Base-by-base conservation (phyloP, 163 green algal genomes). In the Scenedesmus sp. region DNA sequence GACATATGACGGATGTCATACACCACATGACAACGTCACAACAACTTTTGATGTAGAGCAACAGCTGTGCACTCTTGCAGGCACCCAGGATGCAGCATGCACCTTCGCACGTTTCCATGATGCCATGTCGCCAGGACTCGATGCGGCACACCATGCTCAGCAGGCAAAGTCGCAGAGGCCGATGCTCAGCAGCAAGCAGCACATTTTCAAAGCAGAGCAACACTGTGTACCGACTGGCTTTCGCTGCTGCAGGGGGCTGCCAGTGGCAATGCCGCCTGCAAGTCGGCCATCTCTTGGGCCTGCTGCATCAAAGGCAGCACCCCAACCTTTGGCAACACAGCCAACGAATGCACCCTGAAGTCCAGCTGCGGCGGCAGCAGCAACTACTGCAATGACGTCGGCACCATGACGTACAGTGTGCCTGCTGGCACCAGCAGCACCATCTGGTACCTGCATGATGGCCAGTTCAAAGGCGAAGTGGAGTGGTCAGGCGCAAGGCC, bases 281-380 rank as follows among this genome's bases (percentile, higher is more conserved):
- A 84, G 76, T 60, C 76, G 3, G 26, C 76, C 12, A 84, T 84
- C 76, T 84, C 76, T 26, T 84, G 76, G 76, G 76, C 34, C 76
- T 84, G 76, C 76, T 84, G 76, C 76, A 84, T 84, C 1, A 84
- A 84, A 26, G 76, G 76, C 76, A 84, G 76, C 76, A 84, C 76
- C 9, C 4, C 34, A 23, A 84, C 76, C 3, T 84, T 26, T 26
- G 76, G 46, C 76, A 23, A 84, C 34, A 8, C 67, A 77, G 76
- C 10, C 76, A 84, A 84, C 34, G 4, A 84, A 20, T 84, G 76
- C 76, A 84, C 26, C 12, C 34, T 84, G 8, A 84, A 84, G 34
- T 7, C 76, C 26, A 59, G 76, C 76, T 26, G 34, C 10, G 9
- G 76, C 6, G 34, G 76, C 76, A 57, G 76, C 76, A 23, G 46